phyloP scores from a whole-genome alignment of 2,329 filamentous ascomycete genomes.

The Pseudogymnoascus sp. region DNA sequence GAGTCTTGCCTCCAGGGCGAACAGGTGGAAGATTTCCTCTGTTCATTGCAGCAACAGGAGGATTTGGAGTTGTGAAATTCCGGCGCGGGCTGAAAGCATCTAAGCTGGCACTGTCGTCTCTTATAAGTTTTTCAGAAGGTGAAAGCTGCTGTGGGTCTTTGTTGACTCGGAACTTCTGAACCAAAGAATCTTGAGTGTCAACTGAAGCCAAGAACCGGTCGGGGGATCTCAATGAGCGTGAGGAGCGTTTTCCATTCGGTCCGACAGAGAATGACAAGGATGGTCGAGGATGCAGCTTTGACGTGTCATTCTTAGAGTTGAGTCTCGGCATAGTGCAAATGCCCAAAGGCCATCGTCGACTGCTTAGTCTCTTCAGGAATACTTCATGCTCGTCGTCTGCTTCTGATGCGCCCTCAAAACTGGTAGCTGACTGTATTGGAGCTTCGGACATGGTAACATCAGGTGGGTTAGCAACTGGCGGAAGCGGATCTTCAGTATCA shows the following conservation, averaged over 20 bases:
- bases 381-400: background rate
- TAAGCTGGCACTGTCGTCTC: slow-evolving; percentile 35
- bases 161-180: slow-evolving; percentile 43
- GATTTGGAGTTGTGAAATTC: slow-evolving; percentile 20
- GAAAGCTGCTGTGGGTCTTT: slow-evolving; percentile 41
- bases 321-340: slow-evolving; percentile 10
- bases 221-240: slow-evolving; percentile 29
- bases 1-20: slow-evolving; percentile 17
- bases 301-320: slow-evolving; percentile 14
- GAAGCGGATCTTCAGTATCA: background rate
- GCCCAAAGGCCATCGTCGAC: background rate
- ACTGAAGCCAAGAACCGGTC: slow-evolving; percentile 48
- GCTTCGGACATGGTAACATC: background rate
- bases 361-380: slow-evolving; percentile 1
- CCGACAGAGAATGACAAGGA: slow-evolving; percentile 16
- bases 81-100: slow-evolving; percentile 47
- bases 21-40: background rate
- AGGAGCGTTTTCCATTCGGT: slow-evolving; percentile 15
- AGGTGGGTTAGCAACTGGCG: background rate
- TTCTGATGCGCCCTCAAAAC: background rate
- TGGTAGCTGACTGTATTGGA: background rate
- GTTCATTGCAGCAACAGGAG: slow-evolving; percentile 3
- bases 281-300: slow-evolving; percentile 17
- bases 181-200: slow-evolving; percentile 30
- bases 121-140: slow-evolving; percentile 38